Conservation (phyloP, 2,329 filamentous ascomycete species). For the Talaromyces marneffei region DNA sequence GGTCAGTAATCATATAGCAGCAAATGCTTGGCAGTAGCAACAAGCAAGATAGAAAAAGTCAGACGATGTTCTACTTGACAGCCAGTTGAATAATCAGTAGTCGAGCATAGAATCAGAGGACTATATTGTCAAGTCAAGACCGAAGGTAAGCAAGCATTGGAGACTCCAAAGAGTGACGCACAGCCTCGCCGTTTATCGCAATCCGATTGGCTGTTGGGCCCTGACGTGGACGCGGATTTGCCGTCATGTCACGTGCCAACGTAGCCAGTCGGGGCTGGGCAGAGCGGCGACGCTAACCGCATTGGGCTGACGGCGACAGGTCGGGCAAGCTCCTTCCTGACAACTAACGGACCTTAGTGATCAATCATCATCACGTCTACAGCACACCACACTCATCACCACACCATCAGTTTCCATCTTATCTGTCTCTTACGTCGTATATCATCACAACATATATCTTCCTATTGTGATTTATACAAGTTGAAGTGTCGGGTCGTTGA, state of each 20-base stretch:
- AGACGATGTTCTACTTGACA: not conserved
- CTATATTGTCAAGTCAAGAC: not conserved
- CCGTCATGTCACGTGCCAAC: constrained; percentile 4
- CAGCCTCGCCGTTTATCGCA: not conserved
- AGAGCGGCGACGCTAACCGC: not conserved
- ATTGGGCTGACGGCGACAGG: constrained; percentile 2
- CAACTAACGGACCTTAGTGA: not conserved
- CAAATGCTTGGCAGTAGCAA: not conserved
- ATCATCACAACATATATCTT: not conserved
- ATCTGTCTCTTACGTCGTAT: not conserved
- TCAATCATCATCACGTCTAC: not conserved
- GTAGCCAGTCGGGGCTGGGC: not conserved
- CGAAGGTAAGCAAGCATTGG: not conserved
- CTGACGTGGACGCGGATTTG: constrained; percentile 7
- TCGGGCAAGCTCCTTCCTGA: not conserved
- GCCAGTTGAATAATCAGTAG: not conserved
- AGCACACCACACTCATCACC: not conserved
- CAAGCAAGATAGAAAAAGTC: not conserved
- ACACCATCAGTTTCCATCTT: not conserved
- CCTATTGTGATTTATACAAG: not conserved
- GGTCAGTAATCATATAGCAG: not conserved
- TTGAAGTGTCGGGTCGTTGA: not conserved
- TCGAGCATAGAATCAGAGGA: not conserved
- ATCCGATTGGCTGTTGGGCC: constrained; percentile 1
- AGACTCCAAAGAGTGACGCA: constrained; percentile 10